Percentiles rank a stretch among this genome's conserved stretches.
These are phyloP conservation scores for Elymus sibiricus DNA, from an alignment of 176 grass and related monocot genomes.

Conservation along the genomic window DNA sequence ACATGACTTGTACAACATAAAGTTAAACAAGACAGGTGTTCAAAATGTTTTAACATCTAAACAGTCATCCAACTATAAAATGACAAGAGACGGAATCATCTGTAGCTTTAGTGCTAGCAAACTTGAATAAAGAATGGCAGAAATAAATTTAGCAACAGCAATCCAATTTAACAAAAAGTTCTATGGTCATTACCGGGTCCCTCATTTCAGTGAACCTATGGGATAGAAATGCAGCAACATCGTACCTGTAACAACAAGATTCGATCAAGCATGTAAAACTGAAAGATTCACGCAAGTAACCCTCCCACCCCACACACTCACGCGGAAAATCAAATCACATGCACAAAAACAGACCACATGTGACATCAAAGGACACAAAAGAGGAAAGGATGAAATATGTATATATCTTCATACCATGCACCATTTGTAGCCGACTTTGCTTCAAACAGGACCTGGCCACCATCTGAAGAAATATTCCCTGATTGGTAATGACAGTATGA, in stretches of 20 bases:
- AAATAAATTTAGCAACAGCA: background rate
- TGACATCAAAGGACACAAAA: background rate
- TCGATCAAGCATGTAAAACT: slow-evolving; percentile 4
- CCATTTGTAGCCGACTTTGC: slow-evolving; percentile 83
- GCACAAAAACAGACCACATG: background rate
- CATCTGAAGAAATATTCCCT: slow-evolving; percentile 46
- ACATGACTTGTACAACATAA: background rate
- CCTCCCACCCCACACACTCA: background rate
- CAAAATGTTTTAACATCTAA: too few relatives aligned
- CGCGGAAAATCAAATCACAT: background rate
- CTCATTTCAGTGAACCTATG: slow-evolving; percentile 55
- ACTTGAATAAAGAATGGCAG: background rate
- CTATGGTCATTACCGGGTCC: slow-evolving; percentile 52
- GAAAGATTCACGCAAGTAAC: background rate
- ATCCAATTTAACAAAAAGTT: slow-evolving; percentile 3
- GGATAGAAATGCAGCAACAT: slow-evolving; percentile 66
- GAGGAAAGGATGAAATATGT: background rate
- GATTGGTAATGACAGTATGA: background rate
- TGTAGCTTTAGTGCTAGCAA: background rate
- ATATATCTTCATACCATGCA: slow-evolving; percentile 51
- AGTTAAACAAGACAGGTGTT: background rate
- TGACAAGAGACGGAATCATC: background rate
- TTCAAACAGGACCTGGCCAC: slow-evolving; percentile 59
- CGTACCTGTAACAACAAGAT: slow-evolving; percentile 57
- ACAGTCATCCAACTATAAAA: background rate